These are phyloP conservation scores for Atkinsonella hypoxylon DNA, from an alignment of 2,329 filamentous ascomycete species.

Conservation along the genomic window DNA sequence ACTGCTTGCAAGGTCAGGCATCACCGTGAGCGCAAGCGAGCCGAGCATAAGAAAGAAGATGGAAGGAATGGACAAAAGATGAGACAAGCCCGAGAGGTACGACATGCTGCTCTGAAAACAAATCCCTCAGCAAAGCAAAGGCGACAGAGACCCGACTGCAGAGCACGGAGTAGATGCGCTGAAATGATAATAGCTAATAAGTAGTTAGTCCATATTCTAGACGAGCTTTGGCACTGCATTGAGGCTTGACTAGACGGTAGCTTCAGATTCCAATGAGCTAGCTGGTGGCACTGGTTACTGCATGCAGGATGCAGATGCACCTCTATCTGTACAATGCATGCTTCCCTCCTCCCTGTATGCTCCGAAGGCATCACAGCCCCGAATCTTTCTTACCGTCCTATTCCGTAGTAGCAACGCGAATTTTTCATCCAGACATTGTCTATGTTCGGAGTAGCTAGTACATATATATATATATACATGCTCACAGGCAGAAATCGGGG, in stretches of 20 bases:
- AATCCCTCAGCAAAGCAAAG: constrained; percentile 1
- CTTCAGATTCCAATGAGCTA: neutral
- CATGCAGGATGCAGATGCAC: neutral
- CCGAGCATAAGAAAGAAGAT: neutral
- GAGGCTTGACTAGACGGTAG: neutral
- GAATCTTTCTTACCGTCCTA: neutral
- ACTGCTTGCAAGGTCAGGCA: neutral
- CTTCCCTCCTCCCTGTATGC: neutral
- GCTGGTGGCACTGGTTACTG: neutral
- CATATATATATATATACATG: neutral
- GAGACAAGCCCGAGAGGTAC: neutral
- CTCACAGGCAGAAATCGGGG: neutral
- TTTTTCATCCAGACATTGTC: neutral
- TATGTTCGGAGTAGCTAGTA: too few species aligned
- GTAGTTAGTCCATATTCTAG: too few species aligned
- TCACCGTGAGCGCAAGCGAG: neutral
- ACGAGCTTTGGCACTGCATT: neutral
- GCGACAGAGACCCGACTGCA: neutral
- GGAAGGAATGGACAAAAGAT: neutral
- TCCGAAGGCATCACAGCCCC: neutral
- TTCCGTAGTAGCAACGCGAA: neutral
- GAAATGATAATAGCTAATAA: neutral
- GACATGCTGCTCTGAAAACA: neutral
- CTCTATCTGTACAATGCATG: neutral
- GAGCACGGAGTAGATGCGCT: too few species aligned